These are phyloP conservation scores for Russula sp. DNA, from an alignment of 768 basidiomycete species.

Conservation along the genomic window DNA sequence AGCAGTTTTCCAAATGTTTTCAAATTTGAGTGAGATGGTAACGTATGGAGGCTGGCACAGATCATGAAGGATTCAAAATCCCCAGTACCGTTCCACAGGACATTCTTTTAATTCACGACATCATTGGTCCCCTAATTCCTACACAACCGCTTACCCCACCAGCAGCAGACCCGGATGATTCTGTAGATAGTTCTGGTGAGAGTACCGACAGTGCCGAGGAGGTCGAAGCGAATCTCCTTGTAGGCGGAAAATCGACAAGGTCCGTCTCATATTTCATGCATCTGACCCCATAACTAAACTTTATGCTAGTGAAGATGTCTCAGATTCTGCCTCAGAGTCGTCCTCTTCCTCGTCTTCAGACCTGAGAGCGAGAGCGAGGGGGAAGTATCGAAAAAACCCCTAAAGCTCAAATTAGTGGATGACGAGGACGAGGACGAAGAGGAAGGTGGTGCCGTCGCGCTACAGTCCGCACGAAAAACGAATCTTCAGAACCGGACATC, in stretches of 20 bases:
- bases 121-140: conserved; percentile 45
- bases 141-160: neutral
- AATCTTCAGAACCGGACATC: conserved; percentile 57
- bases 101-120: conserved; percentile 65
- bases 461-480: conserved; percentile 62
- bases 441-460: conserved; percentile 55
- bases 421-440: conserved; percentile 43
- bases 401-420: conserved; percentile 1
- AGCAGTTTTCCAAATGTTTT: too few species aligned
- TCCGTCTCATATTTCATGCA: neutral
- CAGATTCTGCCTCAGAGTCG: conserved; percentile 39
- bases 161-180: conserved; percentile 40
- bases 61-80: conserved; percentile 47
- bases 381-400: neutral
- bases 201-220: conserved; percentile 64
- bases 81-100: conserved; percentile 69
- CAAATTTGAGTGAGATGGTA: too few species aligned
- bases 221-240: conserved; percentile 58
- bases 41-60: conserved; percentile 4
- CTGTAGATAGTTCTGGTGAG: conserved; percentile 51
- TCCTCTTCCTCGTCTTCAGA: conserved; percentile 42
- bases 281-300: neutral
- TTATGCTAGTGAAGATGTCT: conserved; percentile 10
- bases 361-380: conserved; percentile 33
- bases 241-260: conserved; percentile 13